Evolutionary conservation across 2,329 filamentous ascomycete genomes (phyloP), one percentile per base, ranked within the genome.

Genomic region (Purpureocillium takamizusanense): DNA sequence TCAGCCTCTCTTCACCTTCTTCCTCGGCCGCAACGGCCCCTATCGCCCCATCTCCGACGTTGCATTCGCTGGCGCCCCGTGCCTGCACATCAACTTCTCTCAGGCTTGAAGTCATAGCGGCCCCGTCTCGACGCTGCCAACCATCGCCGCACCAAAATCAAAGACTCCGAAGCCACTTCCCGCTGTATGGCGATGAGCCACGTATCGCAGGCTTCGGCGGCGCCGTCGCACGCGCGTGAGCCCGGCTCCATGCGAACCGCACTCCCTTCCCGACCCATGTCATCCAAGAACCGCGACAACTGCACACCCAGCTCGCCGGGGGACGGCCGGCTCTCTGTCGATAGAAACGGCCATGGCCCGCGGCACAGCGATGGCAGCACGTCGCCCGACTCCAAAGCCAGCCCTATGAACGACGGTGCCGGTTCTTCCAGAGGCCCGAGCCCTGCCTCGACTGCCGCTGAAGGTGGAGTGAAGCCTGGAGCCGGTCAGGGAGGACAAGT

Each of bases 401-500:
- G 48, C 30, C 43, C 48, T 12, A 43, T 47, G 32, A 47, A 48
- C 31, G 52, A 48, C 9, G 47, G 36, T 14, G 35, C 42, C 7
- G 39, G 39, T 17, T 52, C 51, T 32, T 44, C 52, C 15, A 56
- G 52, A 23, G 46, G 50, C 16, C 48, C 50, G n/a, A 61, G 59
- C 21, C 56, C 56, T 17, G 45, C 44, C 11, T 50, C 51, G 23
- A 39, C 47, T 2, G 41, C 36, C 2, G 48, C 38, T 16, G 44
- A 48, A 10, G 31, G 42, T 7, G 33, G 34, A 16, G 31, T 30
- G 30, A 53, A 51, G 35, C 31, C 38, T 13, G 41, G 40, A 12
- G 21, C 53, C 31, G 53, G 54, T 25, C 65, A 78, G 32, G 67
- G 64, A 36, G 81, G 80, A 3, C 82, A 86, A 56, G 66, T 83